Evolutionary conservation across 2,329 filamentous ascomycete species (phyloP).

Genomic region (Epichloe uncinata): DNA sequence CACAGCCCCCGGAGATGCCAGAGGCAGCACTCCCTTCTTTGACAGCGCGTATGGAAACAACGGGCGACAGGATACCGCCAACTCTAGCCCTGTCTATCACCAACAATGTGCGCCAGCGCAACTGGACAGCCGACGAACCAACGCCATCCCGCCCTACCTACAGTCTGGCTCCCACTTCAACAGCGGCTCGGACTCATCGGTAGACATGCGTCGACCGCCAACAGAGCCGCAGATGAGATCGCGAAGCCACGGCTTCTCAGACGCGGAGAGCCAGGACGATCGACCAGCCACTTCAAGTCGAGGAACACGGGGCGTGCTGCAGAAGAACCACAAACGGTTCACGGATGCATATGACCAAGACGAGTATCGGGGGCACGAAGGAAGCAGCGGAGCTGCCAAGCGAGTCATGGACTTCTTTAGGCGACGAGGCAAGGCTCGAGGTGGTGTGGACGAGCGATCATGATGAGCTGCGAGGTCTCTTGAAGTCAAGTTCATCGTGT

Average conservation of each 20-base stretch:
- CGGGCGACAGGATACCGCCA: constrained; percentile 20
- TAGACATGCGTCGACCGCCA: constrained; percentile 32
- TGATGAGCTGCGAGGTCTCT: neutral
- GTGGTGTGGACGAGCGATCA: constrained; percentile 40
- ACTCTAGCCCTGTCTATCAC: constrained; percentile 25
- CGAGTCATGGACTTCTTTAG: constrained; percentile 98
- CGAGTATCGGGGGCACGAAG: constrained; percentile 52
- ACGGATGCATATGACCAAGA: constrained; percentile 77
- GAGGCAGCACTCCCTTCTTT: constrained; percentile 24
- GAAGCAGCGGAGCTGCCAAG: constrained; percentile 75
- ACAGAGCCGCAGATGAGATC: constrained; percentile 27
- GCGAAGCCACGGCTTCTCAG: constrained; percentile 29
- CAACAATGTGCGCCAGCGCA: constrained; percentile 28
- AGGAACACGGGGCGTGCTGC: constrained; percentile 45
- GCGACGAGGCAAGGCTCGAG: constrained; percentile 64
- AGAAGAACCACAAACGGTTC: constrained; percentile 82
- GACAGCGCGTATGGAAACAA: constrained; percentile 27
- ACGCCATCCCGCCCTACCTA: constrained; percentile 33
- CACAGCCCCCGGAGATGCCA: constrained; percentile 22
- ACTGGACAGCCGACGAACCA: constrained; percentile 26
- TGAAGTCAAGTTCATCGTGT: neutral
- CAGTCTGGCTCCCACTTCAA: constrained; percentile 31
- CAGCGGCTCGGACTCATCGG: constrained; percentile 40
- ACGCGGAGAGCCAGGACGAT: constrained; percentile 29
- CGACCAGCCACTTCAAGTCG: constrained; percentile 24